phyloP scores from a whole-genome alignment of 176 grass and related monocot species.

The Carex scoparia region DNA sequence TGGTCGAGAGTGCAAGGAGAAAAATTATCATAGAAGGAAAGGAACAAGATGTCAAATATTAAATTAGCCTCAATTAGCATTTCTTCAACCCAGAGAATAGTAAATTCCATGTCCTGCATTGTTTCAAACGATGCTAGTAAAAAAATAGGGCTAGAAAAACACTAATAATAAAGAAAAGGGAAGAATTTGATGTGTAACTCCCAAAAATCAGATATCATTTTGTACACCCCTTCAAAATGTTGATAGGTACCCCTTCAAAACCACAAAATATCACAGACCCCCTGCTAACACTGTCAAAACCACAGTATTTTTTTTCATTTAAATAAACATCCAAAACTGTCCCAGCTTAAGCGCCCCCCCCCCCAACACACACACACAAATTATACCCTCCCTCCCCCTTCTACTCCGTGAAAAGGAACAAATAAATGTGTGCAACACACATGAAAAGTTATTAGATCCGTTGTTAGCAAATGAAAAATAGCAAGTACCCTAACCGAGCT shows the following conservation, averaged over 20 bases:
- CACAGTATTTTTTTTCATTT: background rate
- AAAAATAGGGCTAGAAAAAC: background rate
- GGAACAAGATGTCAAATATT: slow-evolving; percentile 82
- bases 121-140: background rate
- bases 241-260: slow-evolving; percentile 22
- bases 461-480: background rate
- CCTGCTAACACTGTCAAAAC: background rate
- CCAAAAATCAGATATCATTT: background rate
- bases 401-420: background rate
- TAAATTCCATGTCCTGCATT: slow-evolving; percentile 58
- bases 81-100: slow-evolving; percentile 75
- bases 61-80: slow-evolving; percentile 82
- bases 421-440: background rate
- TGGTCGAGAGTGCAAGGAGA: slow-evolving; percentile 49
- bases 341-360: background rate
- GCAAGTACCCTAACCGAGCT: background rate
- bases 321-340: slow-evolving; percentile 1
- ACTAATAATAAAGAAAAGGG: background rate
- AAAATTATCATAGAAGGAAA: slow-evolving; percentile 77
- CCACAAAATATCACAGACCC: background rate
- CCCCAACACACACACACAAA: no score
- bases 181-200: background rate
- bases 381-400: background rate
- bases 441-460: background rate
- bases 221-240: background rate